Conservation (phyloP, 2,329 filamentous ascomycete genomes). For the Sporothrix schenckii region DNA sequence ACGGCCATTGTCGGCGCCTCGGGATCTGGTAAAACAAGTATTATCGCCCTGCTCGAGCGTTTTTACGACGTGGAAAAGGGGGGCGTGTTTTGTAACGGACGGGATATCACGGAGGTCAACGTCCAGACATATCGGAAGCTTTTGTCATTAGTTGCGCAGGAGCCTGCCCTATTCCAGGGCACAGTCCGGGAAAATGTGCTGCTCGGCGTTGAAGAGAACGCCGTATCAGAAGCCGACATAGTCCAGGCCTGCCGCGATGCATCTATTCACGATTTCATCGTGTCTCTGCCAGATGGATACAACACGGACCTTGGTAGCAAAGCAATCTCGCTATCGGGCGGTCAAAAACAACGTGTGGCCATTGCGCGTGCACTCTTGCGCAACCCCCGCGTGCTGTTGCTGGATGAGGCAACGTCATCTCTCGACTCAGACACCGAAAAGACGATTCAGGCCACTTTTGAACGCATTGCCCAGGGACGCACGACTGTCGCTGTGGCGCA, state of each 20-base stretch:
- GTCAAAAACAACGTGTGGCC: conserved; percentile 66
- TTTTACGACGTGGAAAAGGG: conserved; percentile 73
- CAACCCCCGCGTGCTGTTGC: conserved; percentile 55
- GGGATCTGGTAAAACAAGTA: conserved; percentile 70
- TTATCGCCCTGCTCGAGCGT: conserved; percentile 66
- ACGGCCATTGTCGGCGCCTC: conserved; percentile 70
- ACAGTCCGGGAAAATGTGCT: conserved; percentile 71
- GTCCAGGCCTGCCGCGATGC: conserved; percentile 62
- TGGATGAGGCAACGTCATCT: conserved; percentile 63
- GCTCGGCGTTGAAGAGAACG: conserved; percentile 61
- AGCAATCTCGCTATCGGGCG: conserved; percentile 74
- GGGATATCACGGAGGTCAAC: conserved; percentile 61
- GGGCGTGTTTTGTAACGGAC: conserved; percentile 64
- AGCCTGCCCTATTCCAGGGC: conserved; percentile 71
- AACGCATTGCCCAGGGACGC: conserved; percentile 59
- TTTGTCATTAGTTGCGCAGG: conserved; percentile 73
- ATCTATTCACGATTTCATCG: conserved; percentile 71
- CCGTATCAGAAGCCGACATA: conserved; percentile 56
- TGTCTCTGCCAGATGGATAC: conserved; percentile 68
- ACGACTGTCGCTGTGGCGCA: conserved; percentile 78
- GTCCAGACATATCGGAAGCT: conserved; percentile 64
- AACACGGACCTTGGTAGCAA: conserved; percentile 68
- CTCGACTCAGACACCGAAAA: conserved; percentile 63
- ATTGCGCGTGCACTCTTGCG: conserved; percentile 60
- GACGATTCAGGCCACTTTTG: conserved; percentile 67